A percentile compares a stretch with the other conserved stretches of the same genome.
phyloP scores from a whole-genome alignment of 2,329 filamentous ascomycete genomes.

The Fusarium coffeatum region DNA sequence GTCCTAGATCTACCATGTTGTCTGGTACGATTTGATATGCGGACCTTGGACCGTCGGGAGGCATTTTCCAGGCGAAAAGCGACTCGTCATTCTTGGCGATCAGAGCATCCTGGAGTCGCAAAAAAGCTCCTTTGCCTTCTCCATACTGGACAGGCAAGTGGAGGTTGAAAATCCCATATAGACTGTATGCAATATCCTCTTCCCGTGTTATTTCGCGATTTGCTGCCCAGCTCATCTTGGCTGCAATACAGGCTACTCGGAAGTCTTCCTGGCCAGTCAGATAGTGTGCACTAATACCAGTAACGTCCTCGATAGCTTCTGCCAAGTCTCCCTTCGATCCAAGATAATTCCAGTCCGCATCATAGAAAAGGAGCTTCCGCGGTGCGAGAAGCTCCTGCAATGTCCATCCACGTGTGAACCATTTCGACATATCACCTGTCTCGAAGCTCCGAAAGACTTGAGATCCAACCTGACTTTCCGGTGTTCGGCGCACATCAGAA shows the following conservation, averaged over 20 bases:
- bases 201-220: background rate
- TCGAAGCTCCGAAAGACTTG: background rate
- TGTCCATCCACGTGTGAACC: slow-evolving; percentile 8
- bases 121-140: background rate
- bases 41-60: background rate
- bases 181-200: slow-evolving; percentile 1
- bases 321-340: background rate
- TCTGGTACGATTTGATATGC: background rate
- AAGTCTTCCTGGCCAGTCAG: background rate
- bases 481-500: background rate
- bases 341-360: background rate
- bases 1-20: background rate
- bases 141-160: slow-evolving; percentile 2
- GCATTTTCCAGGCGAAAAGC: slow-evolving; percentile 5
- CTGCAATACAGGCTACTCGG: background rate
- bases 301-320: background rate
- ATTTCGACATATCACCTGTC: background rate
- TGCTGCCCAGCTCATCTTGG: slow-evolving; percentile 9
- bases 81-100: slow-evolving; percentile 7
- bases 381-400: slow-evolving; percentile 5
- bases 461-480: background rate
- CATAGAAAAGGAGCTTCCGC: background rate
- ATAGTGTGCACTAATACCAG: background rate
- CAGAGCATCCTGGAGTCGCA: slow-evolving; percentile 3
- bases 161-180: slow-evolving; percentile 1